A percentile compares a stretch with the other conserved stretches of the same genome.
Evolutionary conservation across 371 early-diverging fungal genomes (phyloP).

Genomic region (Furculomyces boomerangus): DNA sequence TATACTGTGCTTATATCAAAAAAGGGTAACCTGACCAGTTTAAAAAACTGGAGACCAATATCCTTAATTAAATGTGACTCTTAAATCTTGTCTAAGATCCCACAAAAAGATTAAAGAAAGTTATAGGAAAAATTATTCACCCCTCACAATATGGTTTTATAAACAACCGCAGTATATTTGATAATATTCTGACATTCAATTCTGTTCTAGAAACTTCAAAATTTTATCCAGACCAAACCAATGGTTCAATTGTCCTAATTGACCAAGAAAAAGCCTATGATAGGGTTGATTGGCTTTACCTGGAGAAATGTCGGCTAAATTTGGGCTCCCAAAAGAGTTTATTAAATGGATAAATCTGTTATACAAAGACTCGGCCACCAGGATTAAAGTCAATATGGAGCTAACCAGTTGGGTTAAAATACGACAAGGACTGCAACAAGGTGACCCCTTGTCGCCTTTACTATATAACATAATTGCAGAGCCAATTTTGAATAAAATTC

Average conservation of each 20-base stretch:
- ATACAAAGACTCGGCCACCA: not conserved
- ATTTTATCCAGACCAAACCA: not conserved
- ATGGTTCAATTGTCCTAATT: not conserved
- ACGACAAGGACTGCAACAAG: constrained; percentile 4
- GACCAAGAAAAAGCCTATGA: not conserved
- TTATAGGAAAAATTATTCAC: not conserved
- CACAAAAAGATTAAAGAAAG: not conserved
- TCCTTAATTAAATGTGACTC: not conserved
- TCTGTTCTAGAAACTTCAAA: not conserved
- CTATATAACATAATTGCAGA: constrained; percentile 6
- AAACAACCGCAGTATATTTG: not conserved
- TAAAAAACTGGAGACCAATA: not conserved
- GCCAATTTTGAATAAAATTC: constrained; percentile 4
- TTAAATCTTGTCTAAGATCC: not conserved
- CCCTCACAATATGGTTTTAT: not conserved
- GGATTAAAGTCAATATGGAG: not conserved
- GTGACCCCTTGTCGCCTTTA: constrained; percentile 7
- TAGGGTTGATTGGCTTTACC: not conserved
- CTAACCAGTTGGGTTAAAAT: not conserved
- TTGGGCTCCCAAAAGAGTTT: not conserved
- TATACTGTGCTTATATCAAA: not conserved
- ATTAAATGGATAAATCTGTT: not conserved
- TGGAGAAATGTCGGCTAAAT: not conserved
- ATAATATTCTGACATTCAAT: not conserved
- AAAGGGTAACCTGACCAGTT: not conserved